Evolutionary conservation across 345 rosid genomes (phyloP).

Genomic region (Eucalyptus polyanthemos): DNA sequence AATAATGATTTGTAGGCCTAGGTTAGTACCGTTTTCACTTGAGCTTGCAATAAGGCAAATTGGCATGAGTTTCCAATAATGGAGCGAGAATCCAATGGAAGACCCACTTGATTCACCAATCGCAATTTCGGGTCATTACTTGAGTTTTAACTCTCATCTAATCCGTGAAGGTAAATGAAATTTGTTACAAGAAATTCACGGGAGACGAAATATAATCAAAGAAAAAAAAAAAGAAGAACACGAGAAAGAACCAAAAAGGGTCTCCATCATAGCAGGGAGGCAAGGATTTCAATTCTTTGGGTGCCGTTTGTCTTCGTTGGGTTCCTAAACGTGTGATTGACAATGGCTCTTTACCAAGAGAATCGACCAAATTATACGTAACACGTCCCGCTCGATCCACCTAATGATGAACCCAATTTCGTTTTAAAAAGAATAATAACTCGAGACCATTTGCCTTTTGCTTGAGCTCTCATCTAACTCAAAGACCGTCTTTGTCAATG

Average conservation of each 20-base stretch:
- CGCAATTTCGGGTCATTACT: not conserved
- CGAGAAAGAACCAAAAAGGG: not conserved
- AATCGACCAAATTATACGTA: not conserved
- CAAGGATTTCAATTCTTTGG: not conserved
- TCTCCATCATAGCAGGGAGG: not conserved
- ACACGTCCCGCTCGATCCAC: not conserved
- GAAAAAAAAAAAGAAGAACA: not conserved
- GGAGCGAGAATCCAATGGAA: too few species aligned
- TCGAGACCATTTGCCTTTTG: not conserved
- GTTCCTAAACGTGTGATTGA: not conserved
- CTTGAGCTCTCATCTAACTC: not conserved
- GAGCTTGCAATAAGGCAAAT: not conserved
- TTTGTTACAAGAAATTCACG: not conserved
- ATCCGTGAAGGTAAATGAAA: not conserved
- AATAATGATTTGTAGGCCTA: not conserved
- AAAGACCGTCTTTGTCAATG: not conserved
- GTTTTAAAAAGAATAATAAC: not conserved
- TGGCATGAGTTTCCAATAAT: not conserved
- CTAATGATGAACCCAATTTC: not conserved
- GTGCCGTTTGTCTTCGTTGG: not conserved
- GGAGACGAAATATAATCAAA: not conserved
- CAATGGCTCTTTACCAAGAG: not conserved
- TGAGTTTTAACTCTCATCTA: not conserved
- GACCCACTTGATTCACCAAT: not conserved
- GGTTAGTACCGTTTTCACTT: not conserved